These are phyloP conservation scores for Cordyceps tenuipes DNA, from an alignment of 2,329 filamentous ascomycete genomes.

Conservation along the genomic window DNA sequence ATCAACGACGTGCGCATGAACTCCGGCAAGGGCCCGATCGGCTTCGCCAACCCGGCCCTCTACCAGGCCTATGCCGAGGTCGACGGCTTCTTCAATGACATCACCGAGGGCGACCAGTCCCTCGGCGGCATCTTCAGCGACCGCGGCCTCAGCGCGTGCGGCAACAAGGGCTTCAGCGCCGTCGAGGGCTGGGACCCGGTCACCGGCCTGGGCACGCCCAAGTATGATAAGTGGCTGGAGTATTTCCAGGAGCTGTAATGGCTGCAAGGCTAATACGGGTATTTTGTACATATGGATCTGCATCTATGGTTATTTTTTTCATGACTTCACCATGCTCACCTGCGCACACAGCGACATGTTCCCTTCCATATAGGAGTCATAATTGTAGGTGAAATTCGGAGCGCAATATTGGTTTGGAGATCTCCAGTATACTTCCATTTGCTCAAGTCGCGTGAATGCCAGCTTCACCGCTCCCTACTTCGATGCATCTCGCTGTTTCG, in stretches of 20 bases:
- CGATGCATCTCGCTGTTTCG: no score
- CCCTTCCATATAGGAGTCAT: no score
- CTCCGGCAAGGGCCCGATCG: slow-evolving; percentile 28
- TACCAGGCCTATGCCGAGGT: background rate
- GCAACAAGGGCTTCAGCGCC: slow-evolving; percentile 19
- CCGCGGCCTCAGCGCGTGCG: slow-evolving; percentile 11
- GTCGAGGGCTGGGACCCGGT: slow-evolving; percentile 21
- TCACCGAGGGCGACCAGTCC: slow-evolving; percentile 18
- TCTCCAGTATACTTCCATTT: no score
- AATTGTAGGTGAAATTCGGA: no score
- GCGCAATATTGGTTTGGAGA: no score
- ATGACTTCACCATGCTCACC: no score
- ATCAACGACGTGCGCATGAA: slow-evolving; percentile 14
- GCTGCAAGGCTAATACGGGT: background rate
- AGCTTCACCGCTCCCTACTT: no score
- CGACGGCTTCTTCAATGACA: slow-evolving; percentile 17
- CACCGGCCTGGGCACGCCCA: slow-evolving; percentile 18
- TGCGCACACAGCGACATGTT: no score
- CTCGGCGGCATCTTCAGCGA: slow-evolving; percentile 14
- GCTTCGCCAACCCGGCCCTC: slow-evolving; percentile 21
- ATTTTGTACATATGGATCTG: background rate
- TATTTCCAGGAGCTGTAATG: slow-evolving; percentile 7
- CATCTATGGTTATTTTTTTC: no score
- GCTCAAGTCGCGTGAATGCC: no score
- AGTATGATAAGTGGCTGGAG: slow-evolving; percentile 5